These are phyloP conservation scores for Fusarium buharicum DNA, from an alignment of 2,329 filamentous ascomycete genomes.

Conservation along the genomic window DNA sequence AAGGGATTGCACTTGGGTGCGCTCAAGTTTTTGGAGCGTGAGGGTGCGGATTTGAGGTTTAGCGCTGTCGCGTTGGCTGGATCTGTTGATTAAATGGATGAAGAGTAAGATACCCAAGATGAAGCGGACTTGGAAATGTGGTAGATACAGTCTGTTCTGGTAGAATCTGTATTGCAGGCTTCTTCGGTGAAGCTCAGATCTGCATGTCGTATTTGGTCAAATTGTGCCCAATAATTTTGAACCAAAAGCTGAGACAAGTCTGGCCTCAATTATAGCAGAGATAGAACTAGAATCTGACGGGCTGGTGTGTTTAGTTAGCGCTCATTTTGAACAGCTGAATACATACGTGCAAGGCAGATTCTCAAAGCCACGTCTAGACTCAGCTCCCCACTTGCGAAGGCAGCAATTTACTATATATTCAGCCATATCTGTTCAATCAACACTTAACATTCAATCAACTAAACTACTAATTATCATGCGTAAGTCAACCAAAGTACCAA, in stretches of 20 bases:
- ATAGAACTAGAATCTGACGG: slow-evolving; percentile 1
- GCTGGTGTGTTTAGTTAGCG: slow-evolving; percentile 3
- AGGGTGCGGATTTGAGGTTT: slow-evolving; percentile 66
- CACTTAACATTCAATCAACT: neutral
- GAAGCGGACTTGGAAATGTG: neutral
- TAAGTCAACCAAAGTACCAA: neutral
- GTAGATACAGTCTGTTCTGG: neutral
- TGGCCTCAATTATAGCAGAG: neutral
- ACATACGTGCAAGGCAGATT: slow-evolving; percentile 21
- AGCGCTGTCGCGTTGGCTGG: slow-evolving; percentile 67
- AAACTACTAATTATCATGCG: slow-evolving; percentile 26
- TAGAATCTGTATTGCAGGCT: neutral
- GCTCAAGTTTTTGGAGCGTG: slow-evolving; percentile 66
- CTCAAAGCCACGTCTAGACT: slow-evolving; percentile 37
- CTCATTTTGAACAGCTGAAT: slow-evolving; percentile 5
- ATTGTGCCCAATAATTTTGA: neutral
- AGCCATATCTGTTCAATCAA: neutral
- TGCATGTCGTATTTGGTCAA: neutral
- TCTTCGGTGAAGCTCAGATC: neutral
- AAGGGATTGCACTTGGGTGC: slow-evolving; percentile 78
- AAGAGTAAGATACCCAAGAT: slow-evolving; percentile 27
- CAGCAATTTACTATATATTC: slow-evolving; percentile 35
- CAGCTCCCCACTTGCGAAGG: slow-evolving; percentile 39
- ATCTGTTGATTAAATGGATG: slow-evolving; percentile 55
- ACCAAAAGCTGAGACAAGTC: neutral